These are phyloP conservation scores for Apophysomyces ossiformis DNA, from an alignment of 371 early-diverging fungal genomes.

Conservation along the genomic window DNA sequence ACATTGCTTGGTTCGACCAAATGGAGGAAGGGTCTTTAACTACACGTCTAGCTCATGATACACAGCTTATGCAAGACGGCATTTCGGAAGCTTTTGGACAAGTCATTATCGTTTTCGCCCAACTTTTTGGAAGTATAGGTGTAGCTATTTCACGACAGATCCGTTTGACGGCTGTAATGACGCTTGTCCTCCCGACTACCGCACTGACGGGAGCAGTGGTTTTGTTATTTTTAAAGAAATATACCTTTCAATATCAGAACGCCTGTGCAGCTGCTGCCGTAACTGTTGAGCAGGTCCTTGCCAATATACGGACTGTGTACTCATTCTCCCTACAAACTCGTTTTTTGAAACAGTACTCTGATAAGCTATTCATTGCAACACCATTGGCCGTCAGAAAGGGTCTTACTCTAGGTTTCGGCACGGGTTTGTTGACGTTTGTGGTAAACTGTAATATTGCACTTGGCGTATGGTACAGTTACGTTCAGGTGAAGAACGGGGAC, in stretches of 20 bases:
- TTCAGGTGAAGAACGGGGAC: slow-evolving; percentile 40
- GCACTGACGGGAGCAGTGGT: slow-evolving; percentile 51
- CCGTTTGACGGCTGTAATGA: slow-evolving; percentile 79
- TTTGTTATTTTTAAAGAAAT: slow-evolving; percentile 58
- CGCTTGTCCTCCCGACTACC: slow-evolving; percentile 64
- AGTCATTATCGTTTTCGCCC: slow-evolving; percentile 62
- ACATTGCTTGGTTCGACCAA: too few relatives aligned
- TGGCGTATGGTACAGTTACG: slow-evolving; percentile 67
- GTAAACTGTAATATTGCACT: slow-evolving; percentile 59
- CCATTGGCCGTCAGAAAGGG: slow-evolving; percentile 35
- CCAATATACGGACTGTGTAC: slow-evolving; percentile 74
- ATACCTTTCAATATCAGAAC: slow-evolving; percentile 42
- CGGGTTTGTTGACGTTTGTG: slow-evolving; percentile 52
- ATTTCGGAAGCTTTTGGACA: slow-evolving; percentile 83
- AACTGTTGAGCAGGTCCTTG: slow-evolving; percentile 77
- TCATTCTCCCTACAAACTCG: slow-evolving; percentile 70
- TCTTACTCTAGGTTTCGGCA: slow-evolving; percentile 39
- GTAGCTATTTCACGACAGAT: slow-evolving; percentile 77
- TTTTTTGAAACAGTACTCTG: slow-evolving; percentile 54
- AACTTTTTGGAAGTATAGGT: slow-evolving; percentile 38
- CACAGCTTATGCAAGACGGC: slow-evolving; percentile 81
- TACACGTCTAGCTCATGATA: slow-evolving; percentile 74
- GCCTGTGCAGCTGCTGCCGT: slow-evolving; percentile 67
- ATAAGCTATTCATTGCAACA: slow-evolving; percentile 42
- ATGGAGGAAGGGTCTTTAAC: slow-evolving; percentile 59